Percentiles rank a stretch among this genome's conserved stretches.
Evolutionary conservation across 2,329 filamentous ascomycete species (phyloP).

Genomic region (Xylariaceae sp.): DNA sequence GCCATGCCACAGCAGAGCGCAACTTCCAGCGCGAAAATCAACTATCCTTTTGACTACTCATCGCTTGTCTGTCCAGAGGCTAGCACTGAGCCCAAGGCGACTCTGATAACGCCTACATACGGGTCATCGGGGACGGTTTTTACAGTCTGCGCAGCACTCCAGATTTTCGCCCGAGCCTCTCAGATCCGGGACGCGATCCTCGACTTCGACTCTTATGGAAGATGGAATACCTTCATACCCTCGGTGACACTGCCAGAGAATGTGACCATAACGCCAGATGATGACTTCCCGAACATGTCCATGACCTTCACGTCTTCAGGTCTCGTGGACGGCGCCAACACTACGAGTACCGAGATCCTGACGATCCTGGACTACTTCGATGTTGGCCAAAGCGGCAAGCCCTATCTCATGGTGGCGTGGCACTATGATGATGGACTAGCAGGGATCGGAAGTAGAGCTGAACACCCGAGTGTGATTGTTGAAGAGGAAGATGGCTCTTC

Average conservation of each 20-base stretch:
- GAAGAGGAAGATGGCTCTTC: constrained; percentile 20
- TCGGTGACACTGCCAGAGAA: constrained; percentile 20
- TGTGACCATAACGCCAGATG: constrained; percentile 19
- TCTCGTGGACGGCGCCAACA: constrained; percentile 20
- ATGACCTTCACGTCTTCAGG: constrained; percentile 25
- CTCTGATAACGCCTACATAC: constrained; percentile 19
- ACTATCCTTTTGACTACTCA: constrained; percentile 9
- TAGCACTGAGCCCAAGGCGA: background rate
- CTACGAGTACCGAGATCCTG: constrained; percentile 25
- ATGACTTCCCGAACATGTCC: constrained; percentile 23
- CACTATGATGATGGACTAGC: constrained; percentile 20
- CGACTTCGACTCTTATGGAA: constrained; percentile 22
- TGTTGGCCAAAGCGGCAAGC: background rate
- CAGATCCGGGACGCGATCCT: constrained; percentile 21
- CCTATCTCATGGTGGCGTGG: constrained; percentile 25
- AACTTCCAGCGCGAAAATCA: background rate
- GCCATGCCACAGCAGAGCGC: background rate
- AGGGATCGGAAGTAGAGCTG: constrained; percentile 16
- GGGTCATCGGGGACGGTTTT: constrained; percentile 20
- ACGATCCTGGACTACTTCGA: constrained; percentile 13
- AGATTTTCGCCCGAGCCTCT: constrained; percentile 16
- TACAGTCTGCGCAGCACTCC: constrained; percentile 22
- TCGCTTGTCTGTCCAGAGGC: constrained; percentile 9
- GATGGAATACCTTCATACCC: constrained; percentile 27
- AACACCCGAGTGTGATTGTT: constrained; percentile 25